Base-by-base conservation (phyloP, 768 basidiomycete species). In the Psilocybe azurescens region DNA sequence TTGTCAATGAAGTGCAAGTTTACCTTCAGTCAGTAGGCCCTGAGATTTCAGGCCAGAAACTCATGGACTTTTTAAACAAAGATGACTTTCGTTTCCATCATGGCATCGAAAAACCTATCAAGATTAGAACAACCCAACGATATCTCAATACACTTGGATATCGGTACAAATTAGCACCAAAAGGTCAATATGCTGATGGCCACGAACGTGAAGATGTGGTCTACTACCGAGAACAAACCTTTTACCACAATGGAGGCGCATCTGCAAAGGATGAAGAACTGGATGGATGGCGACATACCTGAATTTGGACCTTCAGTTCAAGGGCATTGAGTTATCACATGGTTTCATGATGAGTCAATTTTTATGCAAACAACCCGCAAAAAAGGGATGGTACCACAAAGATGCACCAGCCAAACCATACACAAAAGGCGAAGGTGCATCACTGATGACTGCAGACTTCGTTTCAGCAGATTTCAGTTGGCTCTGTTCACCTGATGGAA, bases 311-410 rank as follows among this genome's bases (percentile, higher is more conserved):
- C 8, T 16, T 50, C 2, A 33, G 36, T 30, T 32, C 47, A 13
- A 44, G 6, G 14, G 54, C 60, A 53, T 47, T 5, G 44, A 28
- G 44, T 28, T 20, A 38, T 61, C 47, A 36, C 49, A 16, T 55
- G 53, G 53, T 55, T 48, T 29, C 78, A 80, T 60, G 73, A 80
- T 56, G 74, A 80, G 61, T 79, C 77, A 9, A 79, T 8, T 80
- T 79, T 60, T 78, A 73, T 62, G 72, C 69, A 7, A 67, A 75
- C 62, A 74, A 80, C 58, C 69, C 67, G 1, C 58, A 20, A 73
- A 75, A 52, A 66, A 36, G 1, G 24, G 60, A 9, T 79, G 77
- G 78, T 57, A 61, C 2, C 73, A 73, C 36, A 24, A 51, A 24
- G 59, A 47, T 20, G 20, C 2, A 61, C 63, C 20, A 69, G 66